Percentiles rank a stretch among this genome's conserved stretches.
Evolutionary conservation across 73 alveolate genomes (phyloP).

Genomic region (Blepharisma stoltei): DNA sequence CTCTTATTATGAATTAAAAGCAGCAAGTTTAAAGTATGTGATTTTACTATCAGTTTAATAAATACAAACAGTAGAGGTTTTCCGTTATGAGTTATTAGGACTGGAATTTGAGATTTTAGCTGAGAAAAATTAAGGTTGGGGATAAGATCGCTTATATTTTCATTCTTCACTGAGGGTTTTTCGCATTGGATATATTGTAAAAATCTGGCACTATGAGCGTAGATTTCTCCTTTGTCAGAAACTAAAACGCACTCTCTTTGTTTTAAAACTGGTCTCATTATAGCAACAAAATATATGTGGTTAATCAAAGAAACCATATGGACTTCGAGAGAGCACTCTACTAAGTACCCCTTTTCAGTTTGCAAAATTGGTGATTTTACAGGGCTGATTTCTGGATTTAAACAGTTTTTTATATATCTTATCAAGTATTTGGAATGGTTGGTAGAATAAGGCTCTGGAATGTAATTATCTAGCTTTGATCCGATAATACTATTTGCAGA

Average conservation of each 20-base stretch:
- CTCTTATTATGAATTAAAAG: no score
- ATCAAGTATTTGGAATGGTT: not conserved
- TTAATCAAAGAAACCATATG: not conserved
- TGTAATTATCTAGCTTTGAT: not conserved
- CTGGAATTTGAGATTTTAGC: no score
- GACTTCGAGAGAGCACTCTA: not conserved
- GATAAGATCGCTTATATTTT: no score
- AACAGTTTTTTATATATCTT: not conserved
- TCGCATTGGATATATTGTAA: not conserved
- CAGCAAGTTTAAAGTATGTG: no score
- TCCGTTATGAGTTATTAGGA: no score
- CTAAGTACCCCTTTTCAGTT: conserved; percentile 5
- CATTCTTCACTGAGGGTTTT: no score
- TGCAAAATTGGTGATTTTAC: not conserved
- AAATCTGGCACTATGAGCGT: not conserved
- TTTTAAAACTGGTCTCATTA: not conserved
- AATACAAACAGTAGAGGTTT: no score
- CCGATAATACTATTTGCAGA: not conserved
- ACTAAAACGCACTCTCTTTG: not conserved
- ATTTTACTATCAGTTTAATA: no score
- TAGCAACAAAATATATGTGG: not conserved
- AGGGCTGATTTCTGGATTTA: not conserved
- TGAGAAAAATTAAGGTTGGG: no score
- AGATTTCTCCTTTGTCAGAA: not conserved
- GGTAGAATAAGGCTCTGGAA: not conserved